Percentiles rank a stretch among this genome's conserved stretches.
phyloP scores from a whole-genome alignment of 805 yeast genomes.

The Saccharomycopsis javanensis region DNA sequence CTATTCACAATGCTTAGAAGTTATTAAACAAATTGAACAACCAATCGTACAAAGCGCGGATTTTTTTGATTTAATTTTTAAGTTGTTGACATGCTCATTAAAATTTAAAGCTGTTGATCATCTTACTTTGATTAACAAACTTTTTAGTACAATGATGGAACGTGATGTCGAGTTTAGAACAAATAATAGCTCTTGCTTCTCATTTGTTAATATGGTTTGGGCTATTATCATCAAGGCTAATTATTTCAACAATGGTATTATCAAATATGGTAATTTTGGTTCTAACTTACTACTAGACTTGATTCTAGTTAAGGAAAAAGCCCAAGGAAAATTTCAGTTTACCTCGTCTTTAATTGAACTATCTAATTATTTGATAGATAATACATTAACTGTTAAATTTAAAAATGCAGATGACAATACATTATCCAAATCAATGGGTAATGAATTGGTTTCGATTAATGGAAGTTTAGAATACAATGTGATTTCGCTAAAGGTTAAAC shows the following conservation, averaged over 20 bases:
- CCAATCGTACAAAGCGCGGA: constrained; percentile 19
- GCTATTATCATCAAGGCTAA: constrained; percentile 60
- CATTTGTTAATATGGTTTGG: constrained; percentile 62
- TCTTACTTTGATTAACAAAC: constrained; percentile 7
- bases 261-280: constrained; percentile 1
- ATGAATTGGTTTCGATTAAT: constrained; percentile 29
- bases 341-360: constrained; percentile 52
- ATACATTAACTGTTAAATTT: constrained; percentile 15
- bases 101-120: constrained; percentile 2
- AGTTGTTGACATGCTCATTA: constrained; percentile 9
- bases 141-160: constrained; percentile 4
- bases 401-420: constrained; percentile 26
- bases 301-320: constrained; percentile 64
- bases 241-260: constrained; percentile 36
- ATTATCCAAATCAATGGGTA: constrained; percentile 25
- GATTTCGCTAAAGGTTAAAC: constrained; percentile 34
- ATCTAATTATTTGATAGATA: constrained; percentile 43
- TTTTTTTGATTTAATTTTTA: constrained; percentile 15
- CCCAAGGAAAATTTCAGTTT: constrained; percentile 55
- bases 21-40: constrained; percentile 9
- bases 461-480: constrained; percentile 21
- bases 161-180: constrained; percentile 32
- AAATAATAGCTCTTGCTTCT: not conserved
- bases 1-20: not conserved
- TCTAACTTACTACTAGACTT: constrained; percentile 43